Evolutionary conservation across 768 basidiomycete species (phyloP), one percentile per base, ranked within the genome.

Genomic region (Tulasnella sp.): DNA sequence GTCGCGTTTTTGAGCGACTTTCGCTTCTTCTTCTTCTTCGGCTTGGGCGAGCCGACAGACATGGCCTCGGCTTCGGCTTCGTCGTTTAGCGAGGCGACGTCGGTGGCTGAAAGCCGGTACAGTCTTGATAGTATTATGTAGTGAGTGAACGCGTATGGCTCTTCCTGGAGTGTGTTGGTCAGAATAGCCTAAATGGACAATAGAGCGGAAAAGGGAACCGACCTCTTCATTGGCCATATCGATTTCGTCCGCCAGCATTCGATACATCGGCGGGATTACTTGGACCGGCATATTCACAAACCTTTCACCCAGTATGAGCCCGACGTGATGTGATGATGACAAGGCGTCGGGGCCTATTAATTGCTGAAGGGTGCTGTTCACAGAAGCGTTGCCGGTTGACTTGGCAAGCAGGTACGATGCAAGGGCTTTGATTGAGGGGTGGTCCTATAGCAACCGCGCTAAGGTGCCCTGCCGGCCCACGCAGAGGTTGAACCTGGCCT

Each of bases 201-300:
- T n/a, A 14, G 4, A 14, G 42, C 15, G 42, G 15, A 45, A 45
- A 17, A 36, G 31, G 31, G 15, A 25, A 85, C 88, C 73, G 76
- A 91, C 93, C 71, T 91, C 89, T 70, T 87, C 85, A 45, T 88
- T 83, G 3, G 92, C 93, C 84, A 86, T 89, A 45, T 89, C 85
- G n/a, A 97, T 85, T 82, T 99, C 97, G 68, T 93, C 90, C 0
- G 85, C 84, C 31, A 99, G 86, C 92, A 98, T 95, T 64, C 86
- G 86, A 82, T 96, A 98, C 90, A 97, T 91, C 0, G 94, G 96
- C 6, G 95, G 92, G 11, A 96, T 87, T 42, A 96, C 89, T 79
- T 98, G 94, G 17, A 95, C 91, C 0, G 97, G 97, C 91, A 99
- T 96, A 82, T 99, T 99, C 79, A 97, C 87, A 71, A 99, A 85